phyloP scores from a whole-genome alignment of 306 rosid species.

The Sicyos baderoa region DNA sequence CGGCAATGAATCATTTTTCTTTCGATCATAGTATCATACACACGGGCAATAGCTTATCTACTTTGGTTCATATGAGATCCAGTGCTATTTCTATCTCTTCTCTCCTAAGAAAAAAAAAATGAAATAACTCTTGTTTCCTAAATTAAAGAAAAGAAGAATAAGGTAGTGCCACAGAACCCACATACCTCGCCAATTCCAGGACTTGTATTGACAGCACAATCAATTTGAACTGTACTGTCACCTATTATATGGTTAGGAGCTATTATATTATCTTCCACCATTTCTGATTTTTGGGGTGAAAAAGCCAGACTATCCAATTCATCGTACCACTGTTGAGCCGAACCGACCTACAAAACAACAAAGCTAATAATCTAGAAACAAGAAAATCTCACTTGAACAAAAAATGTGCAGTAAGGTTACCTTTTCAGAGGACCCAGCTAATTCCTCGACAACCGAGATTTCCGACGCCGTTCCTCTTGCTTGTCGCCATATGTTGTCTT shows the following conservation, averaged over 20 bases:
- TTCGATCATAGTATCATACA: no score
- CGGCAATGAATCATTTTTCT: no score
- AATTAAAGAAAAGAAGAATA: background rate
- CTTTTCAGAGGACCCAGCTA: slow-evolving; percentile 49
- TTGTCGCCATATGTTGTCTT: slow-evolving; percentile 71
- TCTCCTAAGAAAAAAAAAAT: background rate
- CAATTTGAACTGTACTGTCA: slow-evolving; percentile 35
- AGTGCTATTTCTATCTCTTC: background rate
- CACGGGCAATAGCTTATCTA: background rate
- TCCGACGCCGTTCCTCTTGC: slow-evolving; percentile 77
- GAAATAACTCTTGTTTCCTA: background rate
- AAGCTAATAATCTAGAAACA: slow-evolving; percentile 20
- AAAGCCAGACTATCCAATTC: slow-evolving; percentile 64
- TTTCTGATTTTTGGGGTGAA: slow-evolving; percentile 41
- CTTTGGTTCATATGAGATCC: background rate
- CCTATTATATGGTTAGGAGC: slow-evolving; percentile 25
- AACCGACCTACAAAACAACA: slow-evolving; percentile 45
- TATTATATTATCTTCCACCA: slow-evolving; percentile 28
- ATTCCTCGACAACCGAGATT: slow-evolving; percentile 39
- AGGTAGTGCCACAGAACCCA: slow-evolving; percentile 9
- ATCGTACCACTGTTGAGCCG: slow-evolving; percentile 79
- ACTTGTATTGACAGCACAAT: slow-evolving; percentile 52
- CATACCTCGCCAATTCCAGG: slow-evolving; percentile 91
- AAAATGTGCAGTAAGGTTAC: slow-evolving; percentile 20
- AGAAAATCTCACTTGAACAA: slow-evolving; percentile 13